Base-by-base conservation (phyloP, 2,329 filamentous ascomycete species). In the Diaporthe sp. region DNA sequence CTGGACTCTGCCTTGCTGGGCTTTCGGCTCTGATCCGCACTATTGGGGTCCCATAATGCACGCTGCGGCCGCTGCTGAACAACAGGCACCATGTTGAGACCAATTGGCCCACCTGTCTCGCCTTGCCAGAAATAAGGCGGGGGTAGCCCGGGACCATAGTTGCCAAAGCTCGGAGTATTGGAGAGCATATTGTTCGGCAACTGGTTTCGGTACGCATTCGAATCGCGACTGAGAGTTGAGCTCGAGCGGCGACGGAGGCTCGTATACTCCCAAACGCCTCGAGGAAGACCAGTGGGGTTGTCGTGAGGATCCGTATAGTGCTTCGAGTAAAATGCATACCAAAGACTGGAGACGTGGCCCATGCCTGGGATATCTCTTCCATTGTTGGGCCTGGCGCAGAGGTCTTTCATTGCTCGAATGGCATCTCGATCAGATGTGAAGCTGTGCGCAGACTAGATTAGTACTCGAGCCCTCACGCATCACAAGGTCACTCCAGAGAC, bases 301-400 rank as follows among this genome's bases (percentile, higher is more conserved):
- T 25, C 13, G 27, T 2, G 1, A 37, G 15, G 35, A n/a, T n/a
- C 17, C 30, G 32, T 59, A 27, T 68, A 73, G 58, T 75, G 73
- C 35, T 70, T 75, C n/a, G 73, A 75, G 51, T 30, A 73, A 17
- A 44, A 47, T 47, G 73, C 65, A 56, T 75, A 75, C 73, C 73
- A 75, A 27, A 73, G 22, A 9, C n/a, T 47, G 22, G 27, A 27
- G 7, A 22, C 25, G 2, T 12, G 30, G 12, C 22, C 25, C 30
- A 74, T 12, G 25, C 44, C 50, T n/a, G 51, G 51, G 39, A 74
- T 72, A 10, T 37, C 17, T 37, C 25, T 68, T 17, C 55, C 39
- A 42, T 37, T 19, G 5, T 68, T 32, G 7, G 25, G 25, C 25
- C n/a, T 44, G 30, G 50, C 37, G 47, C 50, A 55, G 47, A 71